These are phyloP conservation scores for Neophaeococcomyces mojaviensis DNA, from an alignment of 2,329 filamentous ascomycete genomes.

Conservation along the genomic window DNA sequence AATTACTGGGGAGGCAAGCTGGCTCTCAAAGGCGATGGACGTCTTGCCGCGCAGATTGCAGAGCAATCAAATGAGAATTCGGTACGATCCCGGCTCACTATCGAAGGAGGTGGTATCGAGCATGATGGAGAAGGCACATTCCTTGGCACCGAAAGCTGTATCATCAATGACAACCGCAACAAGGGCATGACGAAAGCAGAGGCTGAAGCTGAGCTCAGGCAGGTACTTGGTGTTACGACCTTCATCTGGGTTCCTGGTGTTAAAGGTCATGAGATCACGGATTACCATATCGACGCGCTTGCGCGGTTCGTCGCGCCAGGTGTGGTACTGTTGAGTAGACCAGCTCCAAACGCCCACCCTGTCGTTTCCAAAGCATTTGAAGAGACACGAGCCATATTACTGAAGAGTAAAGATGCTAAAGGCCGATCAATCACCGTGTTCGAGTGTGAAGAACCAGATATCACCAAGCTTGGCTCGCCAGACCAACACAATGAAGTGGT, in stretches of 20 bases:
- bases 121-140: slow-evolving; percentile 31
- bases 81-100: slow-evolving; percentile 19
- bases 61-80: slow-evolving; percentile 8
- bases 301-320: slow-evolving; percentile 25
- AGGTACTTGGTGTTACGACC: slow-evolving; percentile 25
- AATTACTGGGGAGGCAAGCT: slow-evolving; percentile 17
- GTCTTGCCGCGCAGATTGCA: slow-evolving; percentile 9
- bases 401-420: slow-evolving; percentile 21
- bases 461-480: slow-evolving; percentile 9
- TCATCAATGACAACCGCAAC: slow-evolving; percentile 27
- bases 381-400: slow-evolving; percentile 22
- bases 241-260: slow-evolving; percentile 30
- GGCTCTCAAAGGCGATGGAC: slow-evolving; percentile 12
- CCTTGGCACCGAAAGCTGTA: slow-evolving; percentile 28
- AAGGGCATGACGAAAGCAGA: slow-evolving; percentile 19
- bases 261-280: slow-evolving; percentile 27
- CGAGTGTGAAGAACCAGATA: slow-evolving; percentile 25
- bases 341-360: slow-evolving; percentile 17
- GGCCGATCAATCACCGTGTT: slow-evolving; percentile 22
- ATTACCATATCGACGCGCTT: slow-evolving; percentile 29
- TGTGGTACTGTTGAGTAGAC: slow-evolving; percentile 25
- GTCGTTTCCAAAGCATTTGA: slow-evolving; percentile 24
- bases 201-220: slow-evolving; percentile 24
- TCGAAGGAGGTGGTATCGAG: slow-evolving; percentile 30
- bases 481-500: slow-evolving; percentile 13